Conservation (phyloP, 371 early-diverging fungal species). For the Mortierella sp. region DNA sequence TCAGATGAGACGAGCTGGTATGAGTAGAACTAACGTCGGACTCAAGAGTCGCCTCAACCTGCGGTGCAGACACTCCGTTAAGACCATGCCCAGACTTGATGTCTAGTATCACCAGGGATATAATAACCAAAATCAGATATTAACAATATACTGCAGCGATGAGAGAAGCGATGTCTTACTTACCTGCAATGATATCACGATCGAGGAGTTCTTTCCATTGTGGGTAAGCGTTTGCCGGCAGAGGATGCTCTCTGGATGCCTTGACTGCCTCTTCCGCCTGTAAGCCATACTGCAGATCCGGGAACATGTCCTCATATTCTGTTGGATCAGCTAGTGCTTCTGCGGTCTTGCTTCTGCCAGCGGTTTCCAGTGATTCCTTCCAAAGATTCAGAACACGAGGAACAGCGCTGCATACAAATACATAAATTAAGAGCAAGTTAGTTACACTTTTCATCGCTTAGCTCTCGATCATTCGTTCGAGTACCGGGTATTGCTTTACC, state of each 20-base stretch:
- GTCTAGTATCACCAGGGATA: constrained; percentile 8
- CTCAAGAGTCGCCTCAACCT: constrained; percentile 5
- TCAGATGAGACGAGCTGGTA: constrained; percentile 6
- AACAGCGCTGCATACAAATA: constrained; percentile 60
- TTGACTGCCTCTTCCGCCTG: constrained; percentile 65
- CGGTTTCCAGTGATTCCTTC: constrained; percentile 77
- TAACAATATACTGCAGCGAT: background rate
- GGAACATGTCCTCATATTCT: constrained; percentile 88
- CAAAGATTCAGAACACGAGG: constrained; percentile 81
- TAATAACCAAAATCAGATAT: background rate
- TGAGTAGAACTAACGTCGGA: constrained; percentile 11
- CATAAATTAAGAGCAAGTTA: background rate
- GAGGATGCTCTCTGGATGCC: constrained; percentile 29
- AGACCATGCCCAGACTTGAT: constrained; percentile 38
- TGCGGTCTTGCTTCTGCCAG: constrained; percentile 84
- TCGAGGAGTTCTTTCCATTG: constrained; percentile 68
- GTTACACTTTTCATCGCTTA: background rate
- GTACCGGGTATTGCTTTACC: constrained; percentile 67
- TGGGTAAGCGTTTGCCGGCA: constrained; percentile 60
- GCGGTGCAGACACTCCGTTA: constrained; percentile 5
- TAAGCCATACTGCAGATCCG: constrained; percentile 70
- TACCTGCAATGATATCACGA: constrained; percentile 67
- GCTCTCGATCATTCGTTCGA: background rate
- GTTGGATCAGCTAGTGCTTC: constrained; percentile 90
- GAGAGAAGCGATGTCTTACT: background rate